Conservation (phyloP, 179 eudicot species). For the Spinacia oleracea region DNA sequence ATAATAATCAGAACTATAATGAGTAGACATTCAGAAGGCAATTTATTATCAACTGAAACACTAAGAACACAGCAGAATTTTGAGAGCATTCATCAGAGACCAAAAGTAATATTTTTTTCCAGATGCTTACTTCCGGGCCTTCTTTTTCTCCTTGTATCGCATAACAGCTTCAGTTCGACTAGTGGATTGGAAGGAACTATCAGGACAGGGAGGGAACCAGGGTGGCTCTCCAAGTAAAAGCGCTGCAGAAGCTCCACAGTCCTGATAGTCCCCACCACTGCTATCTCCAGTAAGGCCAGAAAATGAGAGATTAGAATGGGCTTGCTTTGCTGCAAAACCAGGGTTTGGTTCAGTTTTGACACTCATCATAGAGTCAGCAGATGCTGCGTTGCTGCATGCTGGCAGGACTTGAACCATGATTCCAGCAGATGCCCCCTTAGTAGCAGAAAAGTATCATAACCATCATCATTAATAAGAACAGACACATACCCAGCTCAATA, state of each 20-base stretch:
- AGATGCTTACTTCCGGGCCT: conserved; percentile 62
- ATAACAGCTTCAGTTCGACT: conserved; percentile 78
- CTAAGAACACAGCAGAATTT: neutral
- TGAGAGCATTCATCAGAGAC: neutral
- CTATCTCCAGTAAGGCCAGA: conserved; percentile 75
- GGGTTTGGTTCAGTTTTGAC: conserved; percentile 82
- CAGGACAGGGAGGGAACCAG: conserved; percentile 63
- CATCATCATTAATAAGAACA: neutral
- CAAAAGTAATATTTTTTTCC: neutral
- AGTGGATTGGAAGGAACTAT: conserved; percentile 46
- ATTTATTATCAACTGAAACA: neutral
- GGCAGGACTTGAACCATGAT: conserved; percentile 47
- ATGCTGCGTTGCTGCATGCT: conserved; percentile 74
- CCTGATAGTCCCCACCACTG: conserved; percentile 77
- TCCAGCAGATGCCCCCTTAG: conserved; percentile 65
- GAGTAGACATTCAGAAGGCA: neutral
- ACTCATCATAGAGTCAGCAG: conserved; percentile 81
- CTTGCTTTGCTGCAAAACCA: conserved; percentile 50
- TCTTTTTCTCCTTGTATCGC: conserved; percentile 98
- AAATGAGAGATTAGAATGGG: conserved; percentile 63
- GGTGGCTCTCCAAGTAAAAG: conserved; percentile 82
- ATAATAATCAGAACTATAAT: neutral
- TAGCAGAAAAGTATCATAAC: conserved; percentile 6
- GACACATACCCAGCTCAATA: neutral
- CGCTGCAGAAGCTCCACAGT: conserved; percentile 85